Percentiles rank a stretch among this genome's conserved stretches.
Evolutionary conservation across 2,329 filamentous ascomycete genomes (phyloP).

Genomic region (Zasmidium citrigriseum): DNA sequence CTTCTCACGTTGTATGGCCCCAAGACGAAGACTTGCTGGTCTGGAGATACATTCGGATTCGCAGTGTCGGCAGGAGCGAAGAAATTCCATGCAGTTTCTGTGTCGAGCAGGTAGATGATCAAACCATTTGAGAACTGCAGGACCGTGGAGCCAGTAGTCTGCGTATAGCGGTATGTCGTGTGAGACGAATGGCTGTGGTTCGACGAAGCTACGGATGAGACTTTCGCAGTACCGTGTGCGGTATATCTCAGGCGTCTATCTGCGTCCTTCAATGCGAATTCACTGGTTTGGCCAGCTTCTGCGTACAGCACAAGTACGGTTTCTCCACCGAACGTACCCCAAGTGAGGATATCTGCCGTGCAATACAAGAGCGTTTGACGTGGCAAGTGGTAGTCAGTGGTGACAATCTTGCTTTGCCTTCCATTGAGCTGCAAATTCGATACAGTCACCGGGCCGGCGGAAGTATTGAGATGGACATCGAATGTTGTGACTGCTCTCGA

Average conservation of each 20-base stretch:
- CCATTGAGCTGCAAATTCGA: conserved; percentile 61
- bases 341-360: conserved; percentile 57
- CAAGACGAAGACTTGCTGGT: conserved; percentile 48
- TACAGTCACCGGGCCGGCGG: conserved; percentile 55
- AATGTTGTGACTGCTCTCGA: conserved; percentile 56
- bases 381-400: conserved; percentile 55
- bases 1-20: conserved; percentile 39
- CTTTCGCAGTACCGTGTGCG: conserved; percentile 14
- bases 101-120: conserved; percentile 55
- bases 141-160: conserved; percentile 32
- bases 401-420: conserved; percentile 63
- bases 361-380: conserved; percentile 52
- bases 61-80: conserved; percentile 54
- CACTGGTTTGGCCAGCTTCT: conserved; percentile 19
- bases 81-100: conserved; percentile 57
- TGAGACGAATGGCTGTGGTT: not conserved
- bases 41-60: conserved; percentile 46
- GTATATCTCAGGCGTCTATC: conserved; percentile 6
- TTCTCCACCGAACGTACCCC: conserved; percentile 37
- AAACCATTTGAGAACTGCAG: conserved; percentile 54
- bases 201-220: conserved; percentile 9
- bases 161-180: conserved; percentile 20
- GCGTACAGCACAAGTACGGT: conserved; percentile 14
- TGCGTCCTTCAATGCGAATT: conserved; percentile 20
- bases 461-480: conserved; percentile 52